Base-by-base conservation (phyloP, 352 stramenopile species). In the Pythium myriotylum region DNA sequence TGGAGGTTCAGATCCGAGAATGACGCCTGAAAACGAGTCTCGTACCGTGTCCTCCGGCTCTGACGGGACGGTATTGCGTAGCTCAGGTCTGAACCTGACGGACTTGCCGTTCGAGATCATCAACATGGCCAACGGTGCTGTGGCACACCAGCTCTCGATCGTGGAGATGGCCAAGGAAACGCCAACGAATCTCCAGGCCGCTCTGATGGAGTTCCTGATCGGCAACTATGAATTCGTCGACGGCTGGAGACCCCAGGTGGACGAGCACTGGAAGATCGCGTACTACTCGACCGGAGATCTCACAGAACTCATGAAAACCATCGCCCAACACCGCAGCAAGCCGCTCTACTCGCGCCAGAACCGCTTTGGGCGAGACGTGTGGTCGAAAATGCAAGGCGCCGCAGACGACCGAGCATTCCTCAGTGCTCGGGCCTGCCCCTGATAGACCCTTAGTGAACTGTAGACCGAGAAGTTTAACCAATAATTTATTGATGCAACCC, bases 231-330 rank as follows among this genome's bases (percentile, higher is more conserved):
- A 51, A 4, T 55, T 57, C 20, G 42, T 74, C 26, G 37, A 33
- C 4, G 47, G 41, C 4, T 74, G 67, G 70, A 35, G n/a, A 8
- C 63, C 54, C 17, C 39, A 59, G 42, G 24, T 61, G 23, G 57
- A 71, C n/a, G 54, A 55, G 45, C 50, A 69, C 16, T 70, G 53
- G 22, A 62, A 54, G 22, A 47, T 70, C 24, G 54, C 59, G 51
- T 70, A 75, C 42, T 77, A 73, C 54, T 77, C 70, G 35, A 73
- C 66, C 1, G 70, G 70, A 2, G 47, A 77, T 19, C 55, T 77
- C 62, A 50, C 56, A 1, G 54, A 49, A 1, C 47, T 77, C 42
- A 67, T 77, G 62, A 41, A 62, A 14, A 57, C 59, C 4, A 70
- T 77, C 13, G 48, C 55, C 5, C 20, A 50, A 20, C 54, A 65